These are phyloP conservation scores for Catenaria anguillulae DNA, from an alignment of 371 early-diverging fungal species.

Conservation along the genomic window DNA sequence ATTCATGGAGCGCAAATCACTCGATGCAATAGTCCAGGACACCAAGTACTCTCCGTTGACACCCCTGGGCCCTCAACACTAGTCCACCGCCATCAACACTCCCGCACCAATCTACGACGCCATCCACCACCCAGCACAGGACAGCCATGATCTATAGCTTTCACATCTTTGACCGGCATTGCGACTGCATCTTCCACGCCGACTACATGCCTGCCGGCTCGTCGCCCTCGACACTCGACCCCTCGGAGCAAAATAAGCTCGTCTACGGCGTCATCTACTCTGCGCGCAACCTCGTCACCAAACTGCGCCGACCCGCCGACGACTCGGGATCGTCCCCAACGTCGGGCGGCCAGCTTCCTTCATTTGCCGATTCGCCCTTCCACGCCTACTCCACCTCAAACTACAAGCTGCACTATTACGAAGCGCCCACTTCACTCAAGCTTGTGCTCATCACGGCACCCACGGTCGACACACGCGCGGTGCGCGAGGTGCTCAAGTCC, in stretches of 20 bases:
- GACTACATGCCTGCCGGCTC: conserved; percentile 42
- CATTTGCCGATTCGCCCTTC: conserved; percentile 26
- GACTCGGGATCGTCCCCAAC: too few relatives aligned
- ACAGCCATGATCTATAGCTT: conserved; percentile 54
- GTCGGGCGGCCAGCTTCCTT: too few relatives aligned
- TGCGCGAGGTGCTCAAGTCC: conserved; percentile 52
- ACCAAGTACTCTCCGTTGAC: too few relatives aligned
- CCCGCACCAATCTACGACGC: too few relatives aligned
- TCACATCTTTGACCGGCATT: conserved; percentile 86
- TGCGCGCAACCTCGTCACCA: conserved; percentile 68
- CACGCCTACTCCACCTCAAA: conserved; percentile 61
- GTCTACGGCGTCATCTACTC: conserved; percentile 85
- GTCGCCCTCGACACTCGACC: conserved; percentile 44
- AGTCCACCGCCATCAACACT: too few relatives aligned
- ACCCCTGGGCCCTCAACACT: too few relatives aligned
- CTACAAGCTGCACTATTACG: conserved; percentile 80
- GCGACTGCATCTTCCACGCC: conserved; percentile 69
- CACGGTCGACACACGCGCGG: conserved; percentile 29
- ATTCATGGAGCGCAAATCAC: too few relatives aligned
- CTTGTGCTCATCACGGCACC: conserved; percentile 77
- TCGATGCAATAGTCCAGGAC: too few relatives aligned
- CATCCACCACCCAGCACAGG: too few relatives aligned
- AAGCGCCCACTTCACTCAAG: conserved; percentile 69
- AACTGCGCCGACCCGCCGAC: too few relatives aligned
- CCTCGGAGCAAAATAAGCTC: conserved; percentile 78